Evolutionary conservation across 768 basidiomycete genomes (phyloP).

Genomic region (Lepiota venenata): DNA sequence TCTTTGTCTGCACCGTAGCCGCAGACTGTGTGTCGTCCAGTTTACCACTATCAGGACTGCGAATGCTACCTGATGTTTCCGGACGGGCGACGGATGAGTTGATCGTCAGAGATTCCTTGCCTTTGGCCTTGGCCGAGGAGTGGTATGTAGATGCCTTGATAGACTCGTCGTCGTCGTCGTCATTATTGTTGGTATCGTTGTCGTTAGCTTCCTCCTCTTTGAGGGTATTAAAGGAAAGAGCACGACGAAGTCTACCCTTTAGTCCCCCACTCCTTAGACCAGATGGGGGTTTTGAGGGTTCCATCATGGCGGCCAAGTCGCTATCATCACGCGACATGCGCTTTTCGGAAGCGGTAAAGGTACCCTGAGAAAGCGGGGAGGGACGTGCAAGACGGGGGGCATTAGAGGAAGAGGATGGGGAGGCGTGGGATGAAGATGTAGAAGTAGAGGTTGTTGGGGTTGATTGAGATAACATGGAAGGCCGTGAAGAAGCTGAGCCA

Average conservation of each 20-base stretch:
- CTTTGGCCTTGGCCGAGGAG: conserved; percentile 26
- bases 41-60: conserved; percentile 24
- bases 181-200: neutral
- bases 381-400: conserved; percentile 46
- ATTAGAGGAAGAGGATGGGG: conserved; percentile 27
- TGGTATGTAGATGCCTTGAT: conserved; percentile 36
- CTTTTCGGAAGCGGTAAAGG: conserved; percentile 60
- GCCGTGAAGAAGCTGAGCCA: conserved; percentile 31
- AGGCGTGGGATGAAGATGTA: conserved; percentile 26
- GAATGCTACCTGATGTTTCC: conserved; percentile 18
- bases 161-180: conserved; percentile 38
- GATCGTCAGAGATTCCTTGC: conserved; percentile 27
- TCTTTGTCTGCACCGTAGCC: conserved; percentile 55
- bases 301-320: conserved; percentile 56
- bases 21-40: conserved; percentile 39
- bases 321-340: conserved; percentile 79
- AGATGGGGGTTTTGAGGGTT: conserved; percentile 33
- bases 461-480: conserved; percentile 21
- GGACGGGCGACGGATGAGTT: conserved; percentile 24
- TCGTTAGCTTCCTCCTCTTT: conserved; percentile 45
- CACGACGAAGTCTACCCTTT: conserved; percentile 74
- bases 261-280: conserved; percentile 63
- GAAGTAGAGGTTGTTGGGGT: conserved; percentile 32
- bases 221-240: conserved; percentile 61
- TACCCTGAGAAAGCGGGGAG: conserved; percentile 70